phyloP scores from a whole-genome alignment of 495 filamentous ascomycete species.

The Penicillium angulare region DNA sequence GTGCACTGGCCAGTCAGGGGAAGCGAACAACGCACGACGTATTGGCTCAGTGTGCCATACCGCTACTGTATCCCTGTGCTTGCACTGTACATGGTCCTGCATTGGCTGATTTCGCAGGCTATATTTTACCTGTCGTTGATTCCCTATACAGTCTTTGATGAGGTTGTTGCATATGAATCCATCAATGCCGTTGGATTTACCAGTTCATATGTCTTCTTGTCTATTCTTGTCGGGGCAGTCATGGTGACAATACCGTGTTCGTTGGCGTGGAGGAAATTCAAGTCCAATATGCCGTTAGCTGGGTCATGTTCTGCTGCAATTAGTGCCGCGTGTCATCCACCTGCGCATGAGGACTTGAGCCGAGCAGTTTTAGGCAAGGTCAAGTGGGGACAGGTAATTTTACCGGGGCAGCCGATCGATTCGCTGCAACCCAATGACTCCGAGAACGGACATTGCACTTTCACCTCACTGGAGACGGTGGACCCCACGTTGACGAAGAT shows the following conservation, averaged over 20 bases:
- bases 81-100: slow-evolving; percentile 23
- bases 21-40: slow-evolving; percentile 40
- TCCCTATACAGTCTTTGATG: slow-evolving; percentile 11
- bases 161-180: too few relatives aligned
- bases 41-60: slow-evolving; percentile 43
- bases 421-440: neutral
- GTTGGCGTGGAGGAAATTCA: slow-evolving; percentile 23
- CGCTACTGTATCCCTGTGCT: slow-evolving; percentile 36
- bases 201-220: slow-evolving; percentile 25
- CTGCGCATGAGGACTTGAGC: slow-evolving; percentile 1
- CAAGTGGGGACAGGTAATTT: slow-evolving; percentile 12
- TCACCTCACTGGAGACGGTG: slow-evolving; percentile 4
- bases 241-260: slow-evolving; percentile 10
- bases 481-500: slow-evolving; percentile 10
- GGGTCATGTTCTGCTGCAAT: slow-evolving; percentile 44
- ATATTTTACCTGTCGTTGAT: slow-evolving; percentile 32
- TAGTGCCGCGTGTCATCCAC: slow-evolving; percentile 31
- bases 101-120: slow-evolving; percentile 45
- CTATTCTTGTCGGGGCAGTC: slow-evolving; percentile 23
- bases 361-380: neutral
- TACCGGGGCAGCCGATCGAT: neutral
- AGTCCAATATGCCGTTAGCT: slow-evolving; percentile 37
- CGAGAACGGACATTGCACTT: slow-evolving; percentile 12
- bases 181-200: slow-evolving; percentile 33
- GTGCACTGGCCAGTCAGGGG: slow-evolving; percentile 41